These are phyloP conservation scores for Diaporthe vexans DNA, from an alignment of 2,329 filamentous ascomycete species.

Conservation along the genomic window DNA sequence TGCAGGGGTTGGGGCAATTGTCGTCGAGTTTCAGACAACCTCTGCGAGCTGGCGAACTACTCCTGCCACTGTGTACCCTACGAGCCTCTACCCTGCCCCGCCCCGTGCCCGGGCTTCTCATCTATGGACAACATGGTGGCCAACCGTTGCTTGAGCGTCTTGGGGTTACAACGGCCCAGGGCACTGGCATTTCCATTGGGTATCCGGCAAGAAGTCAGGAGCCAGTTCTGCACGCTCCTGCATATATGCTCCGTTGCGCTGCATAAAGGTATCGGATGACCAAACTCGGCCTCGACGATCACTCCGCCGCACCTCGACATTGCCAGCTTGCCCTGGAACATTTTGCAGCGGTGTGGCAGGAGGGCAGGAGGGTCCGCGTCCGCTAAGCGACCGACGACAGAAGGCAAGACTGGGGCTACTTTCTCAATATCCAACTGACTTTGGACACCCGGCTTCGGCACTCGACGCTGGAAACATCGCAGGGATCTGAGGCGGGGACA, in stretches of 20 bases:
- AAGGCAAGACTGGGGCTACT: neutral
- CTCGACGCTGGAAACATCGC: neutral
- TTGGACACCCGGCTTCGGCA: neutral
- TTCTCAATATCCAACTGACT: constrained; percentile 10
- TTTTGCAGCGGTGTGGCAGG: constrained; percentile 21
- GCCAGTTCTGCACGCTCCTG: constrained; percentile 39
- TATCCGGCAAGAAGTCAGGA: constrained; percentile 13
- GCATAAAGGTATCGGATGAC: constrained; percentile 36
- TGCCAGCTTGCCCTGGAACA: neutral
- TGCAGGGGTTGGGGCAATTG: constrained; percentile 32
- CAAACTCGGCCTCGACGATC: constrained; percentile 25
- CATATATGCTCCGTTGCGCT: constrained; percentile 39
- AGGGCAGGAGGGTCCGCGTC: constrained; percentile 1
- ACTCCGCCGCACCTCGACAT: neutral
- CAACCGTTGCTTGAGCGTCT: constrained; percentile 5
- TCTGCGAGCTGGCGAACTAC: constrained; percentile 13
- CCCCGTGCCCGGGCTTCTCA: constrained; percentile 13
- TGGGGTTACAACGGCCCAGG: constrained; percentile 29
- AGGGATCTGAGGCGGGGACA: constrained; percentile 19
- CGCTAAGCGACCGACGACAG: neutral
- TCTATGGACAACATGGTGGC: neutral
- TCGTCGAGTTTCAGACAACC: constrained; percentile 36
- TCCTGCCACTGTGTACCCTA: neutral
- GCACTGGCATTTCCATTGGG: constrained; percentile 38
- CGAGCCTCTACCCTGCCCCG: neutral